A percentile compares a stretch with the other conserved stretches of the same genome.
Conservation (phyloP, 2,329 filamentous ascomycete genomes). For the Fusarium sororula region DNA sequence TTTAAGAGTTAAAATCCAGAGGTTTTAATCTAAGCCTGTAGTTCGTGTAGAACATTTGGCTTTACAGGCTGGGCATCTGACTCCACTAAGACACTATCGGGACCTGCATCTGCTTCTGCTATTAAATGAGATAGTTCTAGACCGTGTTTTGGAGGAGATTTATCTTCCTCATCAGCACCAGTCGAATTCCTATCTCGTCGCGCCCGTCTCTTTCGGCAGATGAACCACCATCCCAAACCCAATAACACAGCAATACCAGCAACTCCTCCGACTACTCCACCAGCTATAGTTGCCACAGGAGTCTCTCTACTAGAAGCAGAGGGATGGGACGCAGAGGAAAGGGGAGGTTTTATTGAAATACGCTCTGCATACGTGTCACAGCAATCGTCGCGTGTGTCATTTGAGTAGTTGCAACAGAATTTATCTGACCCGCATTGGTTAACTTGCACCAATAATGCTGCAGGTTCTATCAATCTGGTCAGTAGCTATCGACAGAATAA, state of each 20-base stretch:
- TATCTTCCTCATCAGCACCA: background rate
- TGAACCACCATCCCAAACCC: background rate
- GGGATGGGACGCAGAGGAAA: rapidly evolving
- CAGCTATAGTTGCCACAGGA: background rate
- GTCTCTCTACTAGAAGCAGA: rapidly evolving
- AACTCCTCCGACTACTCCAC: background rate
- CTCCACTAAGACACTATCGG: background rate
- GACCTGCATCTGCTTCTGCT: background rate
- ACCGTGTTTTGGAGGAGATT: rapidly evolving
- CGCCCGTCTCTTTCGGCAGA: rapidly evolving
- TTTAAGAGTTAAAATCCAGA: too few relatives aligned
- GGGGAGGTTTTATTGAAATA: background rate
- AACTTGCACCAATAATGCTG: background rate
- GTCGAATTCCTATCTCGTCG: rapidly evolving
- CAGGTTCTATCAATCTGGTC: background rate
- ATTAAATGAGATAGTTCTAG: rapidly evolving
- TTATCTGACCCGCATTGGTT: background rate
- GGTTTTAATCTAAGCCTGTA: background rate
- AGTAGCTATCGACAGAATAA: rapidly evolving
- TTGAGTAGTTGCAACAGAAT: background rate
- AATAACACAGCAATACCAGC: rapidly evolving
- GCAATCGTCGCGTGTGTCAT: background rate
- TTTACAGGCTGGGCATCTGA: background rate
- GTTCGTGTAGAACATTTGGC: background rate
- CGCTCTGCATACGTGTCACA: rapidly evolving